Base-by-base conservation (phyloP, 768 basidiomycete species). In the Gelatoporia subvermispora region DNA sequence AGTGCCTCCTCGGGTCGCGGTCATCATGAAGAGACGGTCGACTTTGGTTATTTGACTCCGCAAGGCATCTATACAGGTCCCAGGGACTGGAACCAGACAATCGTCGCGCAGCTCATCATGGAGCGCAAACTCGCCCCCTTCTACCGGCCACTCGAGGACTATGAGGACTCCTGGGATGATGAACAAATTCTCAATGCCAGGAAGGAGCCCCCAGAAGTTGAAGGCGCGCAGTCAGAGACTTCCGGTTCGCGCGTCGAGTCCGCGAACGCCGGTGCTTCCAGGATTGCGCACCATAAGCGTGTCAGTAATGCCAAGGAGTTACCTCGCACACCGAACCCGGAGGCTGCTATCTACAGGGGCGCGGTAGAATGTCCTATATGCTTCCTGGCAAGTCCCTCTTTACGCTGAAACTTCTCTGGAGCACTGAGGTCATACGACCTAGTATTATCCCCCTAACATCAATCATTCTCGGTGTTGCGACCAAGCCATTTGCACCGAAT, bases 371-470 rank as follows among this genome's bases (percentile, higher is more conserved):
- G 96, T 73, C 96, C 96, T 20, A 96, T 99, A 52, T 99, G 94
- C 70, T 97, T 98, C 71, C 76, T 98, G 68, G 95, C 90, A 59
- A 64, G 85, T 81, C 49, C 47, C 59, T 54, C 43, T 16, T 35
- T 35, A 58, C 55, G 52, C 44, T 56, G 41, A 34, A n/a, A 47
- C 54, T 51, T 38, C 17, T 41, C 49, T 46, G 23, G 45, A 48
- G 51, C 49, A 41, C 61, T 60, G 38, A 60, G 34, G 13, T 21
- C 11, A 15, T 42, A 23, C 42, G 41, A 45, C 36, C 44, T 61
- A 99, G 95, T 97, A 95, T 68, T 99, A 97, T 63, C 96, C 96
- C 20, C 78, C 88, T 40, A 95, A 97, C 68, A 96, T 97, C 68
- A 97, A 98, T 64, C 86, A 85, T 59, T 97, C 96, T 35, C 81